These are phyloP conservation scores for Dioszegia crocea DNA, from an alignment of 768 basidiomycete genomes.

Conservation along the genomic window DNA sequence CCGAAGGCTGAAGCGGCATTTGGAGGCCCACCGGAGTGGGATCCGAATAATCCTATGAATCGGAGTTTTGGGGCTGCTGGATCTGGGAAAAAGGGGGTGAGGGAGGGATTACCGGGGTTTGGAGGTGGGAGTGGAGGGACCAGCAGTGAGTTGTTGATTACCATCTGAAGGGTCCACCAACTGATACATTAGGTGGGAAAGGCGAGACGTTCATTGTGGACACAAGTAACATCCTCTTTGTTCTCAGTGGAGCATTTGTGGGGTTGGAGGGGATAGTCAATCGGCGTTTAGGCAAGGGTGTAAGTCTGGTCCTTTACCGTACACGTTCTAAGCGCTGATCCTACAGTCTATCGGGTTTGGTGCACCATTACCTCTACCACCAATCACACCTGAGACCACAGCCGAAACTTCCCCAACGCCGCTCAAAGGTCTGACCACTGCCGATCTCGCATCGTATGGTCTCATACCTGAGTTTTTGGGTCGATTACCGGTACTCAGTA, in stretches of 20 bases:
- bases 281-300: conserved; percentile 75
- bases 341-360: conserved; percentile 92
- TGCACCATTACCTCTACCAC: conserved; percentile 52
- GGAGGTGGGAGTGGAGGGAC: conserved; percentile 34
- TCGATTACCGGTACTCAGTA: conserved; percentile 75
- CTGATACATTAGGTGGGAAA: conserved; percentile 32
- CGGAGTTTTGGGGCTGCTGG: conserved; percentile 19
- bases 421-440: conserved; percentile 30
- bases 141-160: background rate
- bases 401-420: conserved; percentile 5
- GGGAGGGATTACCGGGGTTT: conserved; percentile 46
- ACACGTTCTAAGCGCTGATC: no score
- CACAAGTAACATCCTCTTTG: conserved; percentile 80
- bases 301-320: conserved; percentile 56
- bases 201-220: conserved; percentile 48
- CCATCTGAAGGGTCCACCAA: background rate
- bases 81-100: conserved; percentile 40
- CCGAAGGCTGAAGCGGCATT: conserved; percentile 21
- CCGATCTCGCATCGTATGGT: conserved; percentile 83
- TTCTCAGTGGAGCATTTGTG: conserved; percentile 90
- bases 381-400: background rate
- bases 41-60: conserved; percentile 40
- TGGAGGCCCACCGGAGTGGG: conserved; percentile 33
- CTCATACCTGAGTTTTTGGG: conserved; percentile 95
- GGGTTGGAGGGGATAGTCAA: conserved; percentile 80